Conservation (phyloP, 148 eudicot species). For the Rhododendron ferrugineum region DNA sequence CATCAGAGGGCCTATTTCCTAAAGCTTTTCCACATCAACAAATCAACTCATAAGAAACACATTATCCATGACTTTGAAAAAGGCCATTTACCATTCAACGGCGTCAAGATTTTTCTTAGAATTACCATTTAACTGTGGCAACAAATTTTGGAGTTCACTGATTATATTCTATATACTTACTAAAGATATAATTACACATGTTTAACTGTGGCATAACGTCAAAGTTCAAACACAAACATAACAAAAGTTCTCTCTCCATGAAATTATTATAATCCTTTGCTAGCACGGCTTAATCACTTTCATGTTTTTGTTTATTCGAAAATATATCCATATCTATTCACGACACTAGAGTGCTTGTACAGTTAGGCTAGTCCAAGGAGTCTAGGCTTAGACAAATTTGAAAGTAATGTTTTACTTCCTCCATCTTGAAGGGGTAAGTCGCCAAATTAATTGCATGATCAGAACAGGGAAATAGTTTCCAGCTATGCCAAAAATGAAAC, state of each 20-base stretch:
- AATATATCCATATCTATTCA: not conserved
- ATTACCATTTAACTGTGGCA: not conserved
- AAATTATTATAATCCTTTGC: not conserved
- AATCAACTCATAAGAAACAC: not conserved
- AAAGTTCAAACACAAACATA: not conserved
- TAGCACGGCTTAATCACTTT: not conserved
- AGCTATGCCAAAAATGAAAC: not conserved
- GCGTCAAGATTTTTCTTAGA: not conserved
- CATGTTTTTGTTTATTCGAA: not conserved
- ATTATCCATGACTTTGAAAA: not conserved
- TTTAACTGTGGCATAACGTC: not conserved
- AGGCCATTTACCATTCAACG: not conserved
- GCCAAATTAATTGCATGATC: not conserved
- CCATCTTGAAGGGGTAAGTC: not conserved
- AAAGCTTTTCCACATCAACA: not conserved
- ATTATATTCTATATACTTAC: not conserved
- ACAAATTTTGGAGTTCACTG: not conserved
- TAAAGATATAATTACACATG: not conserved
- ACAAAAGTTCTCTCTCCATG: not conserved
- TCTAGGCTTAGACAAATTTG: constrained; percentile 1
- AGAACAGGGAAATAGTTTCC: not conserved
- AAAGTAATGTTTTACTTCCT: not conserved
- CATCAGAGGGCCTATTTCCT: not conserved
- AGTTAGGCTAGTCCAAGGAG: not conserved
- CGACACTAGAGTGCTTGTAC: not conserved